Base-by-base conservation (phyloP, 2,329 filamentous ascomycete species). In the Sporothrix dimorphospora region DNA sequence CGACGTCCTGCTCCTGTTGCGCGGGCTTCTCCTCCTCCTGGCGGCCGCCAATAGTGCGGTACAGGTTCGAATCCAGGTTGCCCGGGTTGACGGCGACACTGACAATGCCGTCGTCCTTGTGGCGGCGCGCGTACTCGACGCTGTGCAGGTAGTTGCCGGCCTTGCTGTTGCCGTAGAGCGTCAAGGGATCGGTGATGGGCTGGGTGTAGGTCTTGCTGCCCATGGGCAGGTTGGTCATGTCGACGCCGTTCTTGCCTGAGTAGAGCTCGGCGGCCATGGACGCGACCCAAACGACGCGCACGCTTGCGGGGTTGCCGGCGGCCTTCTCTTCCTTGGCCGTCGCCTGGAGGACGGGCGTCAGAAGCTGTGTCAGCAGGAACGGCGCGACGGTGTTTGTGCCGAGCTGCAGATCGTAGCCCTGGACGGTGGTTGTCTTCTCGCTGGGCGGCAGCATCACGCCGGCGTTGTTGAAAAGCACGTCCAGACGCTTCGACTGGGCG, bases 331-430 rank as follows among this genome's bases (percentile, higher is more conserved):
- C 59, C 38, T 65, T 55, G 12, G 76, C 77, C 8, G 77, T 75
- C 6, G 71, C 49, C 38, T 70, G 57, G 7, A 79, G 73, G 1
- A 71, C 27, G 0, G 77, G 78, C 14, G 76, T 78, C 40, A 78
- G 72, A 11, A 78, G 75, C 69, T 76, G 73, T 0, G 77, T 77
- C 57, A 79, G 71, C 19, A 78, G 30, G 19, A 75, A 74, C 1
- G 72, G 71, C 8, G 71, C 75, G 8, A 76, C 49, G 70, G 61
- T 69, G 74, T 76, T 76, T 68, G 72, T 73, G 71, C 75, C 75
- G 12, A 76, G 72, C 72, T 76, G 71, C 42, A 76, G 42, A 49
- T 88, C 86, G 74, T 82, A 82, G 30, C 84, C 85, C 74, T 86
- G 85, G 5, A 73, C 74, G 0, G 83, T 85, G 67, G 70, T 70